These are phyloP conservation scores for Teratosphaeria zuluensis DNA, from an alignment of 2,329 filamentous ascomycete species.

Conservation along the genomic window DNA sequence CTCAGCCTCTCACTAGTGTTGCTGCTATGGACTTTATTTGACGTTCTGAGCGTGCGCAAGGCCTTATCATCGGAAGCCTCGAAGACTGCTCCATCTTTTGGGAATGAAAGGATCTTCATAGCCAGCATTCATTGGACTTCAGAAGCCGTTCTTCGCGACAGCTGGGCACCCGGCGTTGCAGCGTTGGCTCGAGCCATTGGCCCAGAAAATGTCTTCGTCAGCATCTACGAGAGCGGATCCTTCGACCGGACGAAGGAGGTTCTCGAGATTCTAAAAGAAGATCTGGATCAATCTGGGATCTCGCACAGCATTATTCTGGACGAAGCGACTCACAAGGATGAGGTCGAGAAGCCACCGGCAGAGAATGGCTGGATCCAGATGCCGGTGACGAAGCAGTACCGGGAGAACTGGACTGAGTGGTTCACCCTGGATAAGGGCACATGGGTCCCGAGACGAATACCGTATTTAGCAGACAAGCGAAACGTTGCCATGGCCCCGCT, in stretches of 20 bases:
- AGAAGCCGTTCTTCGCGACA: slow-evolving; percentile 47
- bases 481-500: slow-evolving; percentile 56
- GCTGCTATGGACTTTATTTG: slow-evolving; percentile 13
- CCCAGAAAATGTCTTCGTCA: slow-evolving; percentile 56
- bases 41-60: slow-evolving; percentile 11
- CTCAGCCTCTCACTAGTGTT: slow-evolving; percentile 6
- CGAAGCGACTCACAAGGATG: slow-evolving; percentile 49
- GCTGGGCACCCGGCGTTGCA: slow-evolving; percentile 55
- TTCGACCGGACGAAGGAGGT: slow-evolving; percentile 58
- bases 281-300: slow-evolving; percentile 45
- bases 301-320: slow-evolving; percentile 48
- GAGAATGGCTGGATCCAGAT: slow-evolving; percentile 56
- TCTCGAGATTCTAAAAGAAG: slow-evolving; percentile 46
- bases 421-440: slow-evolving; percentile 26
- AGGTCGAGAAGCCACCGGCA: slow-evolving; percentile 38
- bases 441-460: slow-evolving; percentile 55
- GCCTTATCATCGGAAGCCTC: slow-evolving; percentile 8
- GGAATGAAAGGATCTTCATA: slow-evolving; percentile 47
- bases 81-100: slow-evolving; percentile 8
- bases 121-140: slow-evolving; percentile 62
- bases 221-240: slow-evolving; percentile 59
- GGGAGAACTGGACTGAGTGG: slow-evolving; percentile 7
- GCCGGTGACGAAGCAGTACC: slow-evolving; percentile 21
- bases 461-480: slow-evolving; percentile 55
- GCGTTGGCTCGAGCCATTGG: slow-evolving; percentile 49